phyloP scores from a whole-genome alignment of 257 asterid genomes.

The Salvia hispanica region DNA sequence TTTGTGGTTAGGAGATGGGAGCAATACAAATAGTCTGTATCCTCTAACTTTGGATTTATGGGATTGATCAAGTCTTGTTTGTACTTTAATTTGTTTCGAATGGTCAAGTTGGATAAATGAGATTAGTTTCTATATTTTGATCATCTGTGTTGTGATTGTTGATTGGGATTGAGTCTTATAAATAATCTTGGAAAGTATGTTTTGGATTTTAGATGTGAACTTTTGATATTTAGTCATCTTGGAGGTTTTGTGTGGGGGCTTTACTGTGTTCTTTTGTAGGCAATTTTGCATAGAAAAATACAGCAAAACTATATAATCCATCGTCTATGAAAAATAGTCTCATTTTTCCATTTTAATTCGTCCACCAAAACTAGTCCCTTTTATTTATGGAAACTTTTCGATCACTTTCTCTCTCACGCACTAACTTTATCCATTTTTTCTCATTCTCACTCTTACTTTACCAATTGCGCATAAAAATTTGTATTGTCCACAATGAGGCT shows the following conservation, averaged over 20 bases:
- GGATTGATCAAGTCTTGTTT: background rate
- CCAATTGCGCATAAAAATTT: too few species aligned
- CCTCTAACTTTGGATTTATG: background rate
- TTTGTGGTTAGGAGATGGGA: background rate
- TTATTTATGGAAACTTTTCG: too few species aligned
- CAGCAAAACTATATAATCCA: background rate
- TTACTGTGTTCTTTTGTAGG: background rate
- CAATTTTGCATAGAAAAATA: background rate
- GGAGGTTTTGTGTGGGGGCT: background rate
- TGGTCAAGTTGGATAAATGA: slow-evolving; percentile 7
- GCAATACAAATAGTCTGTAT: background rate
- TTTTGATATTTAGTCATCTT: slow-evolving; percentile 1
- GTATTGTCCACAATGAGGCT: too few species aligned
- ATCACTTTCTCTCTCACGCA: too few species aligned
- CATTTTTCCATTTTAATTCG: too few species aligned
- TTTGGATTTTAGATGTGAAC: background rate
- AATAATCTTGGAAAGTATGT: background rate
- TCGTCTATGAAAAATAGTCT: too few species aligned
- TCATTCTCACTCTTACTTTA: too few species aligned
- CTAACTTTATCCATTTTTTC: too few species aligned
- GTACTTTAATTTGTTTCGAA: slow-evolving; percentile 10
- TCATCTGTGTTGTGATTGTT: background rate
- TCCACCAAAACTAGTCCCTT: too few species aligned
- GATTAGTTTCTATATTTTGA: background rate
- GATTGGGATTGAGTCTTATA: background rate